Evolutionary conservation across 129 eudicot genomes (phyloP), one percentile per base, ranked within the genome.

Genomic region (Pittosporum tobira): DNA sequence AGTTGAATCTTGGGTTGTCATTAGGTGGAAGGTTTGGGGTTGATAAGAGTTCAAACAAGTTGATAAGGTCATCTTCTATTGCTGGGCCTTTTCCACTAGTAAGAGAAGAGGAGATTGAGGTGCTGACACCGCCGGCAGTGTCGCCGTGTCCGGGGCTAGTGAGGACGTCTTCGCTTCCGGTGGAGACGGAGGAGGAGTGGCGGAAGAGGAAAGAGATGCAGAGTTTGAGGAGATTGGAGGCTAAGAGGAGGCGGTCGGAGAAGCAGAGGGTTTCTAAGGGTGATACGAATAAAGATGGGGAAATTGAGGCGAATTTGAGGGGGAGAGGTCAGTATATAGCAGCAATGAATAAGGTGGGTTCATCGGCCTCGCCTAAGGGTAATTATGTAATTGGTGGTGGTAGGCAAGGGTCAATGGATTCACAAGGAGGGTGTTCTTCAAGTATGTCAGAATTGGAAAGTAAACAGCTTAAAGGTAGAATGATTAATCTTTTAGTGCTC

Each of bases 121-220:
- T 19, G 61, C 63, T 55, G 47, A 45, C 65, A 7, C 51, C 69
- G 9, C 47, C 74, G 12, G 55, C 71, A 0, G 65, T 73, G 9
- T 61, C 55, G 11, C 46, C 43, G 47, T 49, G 31, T 61, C 14
- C 67, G 18, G 49, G 69, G 1, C 25, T 77, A 22, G 66, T 28
- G 62, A 77, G 88, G 68, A 77, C 88, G 9, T 52, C 81, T 8
- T 81, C 88, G 1, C 59, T 81, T 76, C 88, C 88, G 21, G 88
- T 71, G 36, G 88, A 74, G 84, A 70, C 84, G 6, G 84, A 81
- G 73, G 84, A 77, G 49, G 81, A 73, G 64, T 81, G 84, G 84
- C 58, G 88, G 74, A 73, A 71, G 81, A 73, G 88, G 68, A 81
- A 77, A 61, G 88, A 77, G 68, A 45, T 81, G 73, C 88, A 77